These are phyloP conservation scores for Phyllosticta citrichinensis DNA, from an alignment of 2,329 filamentous ascomycete species.

Conservation along the genomic window DNA sequence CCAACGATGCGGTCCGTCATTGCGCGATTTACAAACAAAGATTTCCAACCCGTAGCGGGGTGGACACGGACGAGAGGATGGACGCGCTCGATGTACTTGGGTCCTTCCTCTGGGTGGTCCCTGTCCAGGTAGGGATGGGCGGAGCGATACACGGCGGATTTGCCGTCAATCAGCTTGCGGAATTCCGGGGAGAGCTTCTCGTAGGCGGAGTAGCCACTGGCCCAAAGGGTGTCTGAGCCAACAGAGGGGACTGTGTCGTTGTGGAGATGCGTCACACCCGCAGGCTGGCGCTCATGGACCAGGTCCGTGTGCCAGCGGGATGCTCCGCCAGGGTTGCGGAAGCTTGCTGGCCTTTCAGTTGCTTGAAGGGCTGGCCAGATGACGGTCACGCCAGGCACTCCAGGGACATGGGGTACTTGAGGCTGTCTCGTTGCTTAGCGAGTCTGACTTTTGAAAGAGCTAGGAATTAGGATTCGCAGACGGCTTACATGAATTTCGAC, in stretches of 20 bases:
- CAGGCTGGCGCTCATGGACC: conserved; percentile 60
- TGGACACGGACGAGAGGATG: conserved; percentile 63
- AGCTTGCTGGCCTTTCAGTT: conserved; percentile 50
- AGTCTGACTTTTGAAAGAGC: neutral
- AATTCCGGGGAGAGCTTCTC: conserved; percentile 63
- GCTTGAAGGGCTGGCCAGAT: conserved; percentile 62
- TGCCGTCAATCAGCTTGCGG: conserved; percentile 60
- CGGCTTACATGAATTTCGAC: conserved; percentile 56
- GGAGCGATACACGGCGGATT: conserved; percentile 53
- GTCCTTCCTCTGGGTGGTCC: conserved; percentile 49
- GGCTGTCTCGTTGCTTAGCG: conserved; percentile 37
- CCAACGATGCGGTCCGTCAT: conserved; percentile 62
- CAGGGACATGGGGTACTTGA: conserved; percentile 61
- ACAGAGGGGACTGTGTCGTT: conserved; percentile 56
- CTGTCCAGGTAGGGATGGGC: conserved; percentile 60
- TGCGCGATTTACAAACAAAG: conserved; percentile 59
- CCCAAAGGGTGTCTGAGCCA: conserved; percentile 65
- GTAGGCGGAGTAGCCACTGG: conserved; percentile 60
- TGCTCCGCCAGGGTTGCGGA: conserved; percentile 58
- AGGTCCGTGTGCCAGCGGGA: conserved; percentile 62
- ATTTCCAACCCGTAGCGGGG: conserved; percentile 65
- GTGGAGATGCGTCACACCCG: conserved; percentile 58
- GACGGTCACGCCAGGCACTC: conserved; percentile 43
- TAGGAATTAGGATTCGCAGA: neutral
- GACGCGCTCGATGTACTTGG: conserved; percentile 54